Evolutionary conservation across 148 eudicot genomes (phyloP).

Genomic region (Amaranthus cruentus): DNA sequence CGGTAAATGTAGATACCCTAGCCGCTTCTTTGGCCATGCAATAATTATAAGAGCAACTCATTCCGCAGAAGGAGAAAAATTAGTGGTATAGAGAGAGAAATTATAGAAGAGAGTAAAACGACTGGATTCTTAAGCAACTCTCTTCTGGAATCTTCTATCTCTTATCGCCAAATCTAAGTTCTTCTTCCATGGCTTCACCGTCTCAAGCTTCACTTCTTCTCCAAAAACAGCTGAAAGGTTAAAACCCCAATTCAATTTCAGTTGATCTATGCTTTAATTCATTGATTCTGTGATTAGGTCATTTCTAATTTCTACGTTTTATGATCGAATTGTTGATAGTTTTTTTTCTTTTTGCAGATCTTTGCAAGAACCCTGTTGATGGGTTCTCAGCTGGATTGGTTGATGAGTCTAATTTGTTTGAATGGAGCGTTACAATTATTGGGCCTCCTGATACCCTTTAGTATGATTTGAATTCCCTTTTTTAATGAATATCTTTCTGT

Average conservation of each 20-base stretch:
- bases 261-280: slow-evolving; percentile 4
- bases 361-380: slow-evolving; percentile 56
- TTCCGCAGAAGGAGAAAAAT: not conserved
- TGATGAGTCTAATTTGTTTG: slow-evolving; percentile 52
- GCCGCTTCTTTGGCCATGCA: slow-evolving; percentile 14
- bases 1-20: slow-evolving; percentile 1
- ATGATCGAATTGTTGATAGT: not conserved
- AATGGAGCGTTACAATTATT: slow-evolving; percentile 61
- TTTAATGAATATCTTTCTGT: slow-evolving; percentile 4
- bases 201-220: slow-evolving; percentile 76
- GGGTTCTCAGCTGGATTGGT: slow-evolving; percentile 64
- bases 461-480: slow-evolving; percentile 24
- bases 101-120: slow-evolving; percentile 3
- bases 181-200: slow-evolving; percentile 39
- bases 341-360: slow-evolving; percentile 37
- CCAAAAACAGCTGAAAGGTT: slow-evolving; percentile 76
- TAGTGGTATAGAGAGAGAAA: slow-evolving; percentile 9
- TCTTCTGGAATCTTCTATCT: slow-evolving; percentile 26
- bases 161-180: slow-evolving; percentile 12
- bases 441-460: slow-evolving; percentile 61
- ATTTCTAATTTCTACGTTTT: not conserved
- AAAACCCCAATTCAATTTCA: slow-evolving; percentile 13
- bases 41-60: not conserved
- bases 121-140: slow-evolving; percentile 26
- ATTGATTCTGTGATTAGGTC: slow-evolving; percentile 16